Base-by-base conservation (phyloP, 169 alveolate genomes). In the Plasmodium relictum region DNA sequence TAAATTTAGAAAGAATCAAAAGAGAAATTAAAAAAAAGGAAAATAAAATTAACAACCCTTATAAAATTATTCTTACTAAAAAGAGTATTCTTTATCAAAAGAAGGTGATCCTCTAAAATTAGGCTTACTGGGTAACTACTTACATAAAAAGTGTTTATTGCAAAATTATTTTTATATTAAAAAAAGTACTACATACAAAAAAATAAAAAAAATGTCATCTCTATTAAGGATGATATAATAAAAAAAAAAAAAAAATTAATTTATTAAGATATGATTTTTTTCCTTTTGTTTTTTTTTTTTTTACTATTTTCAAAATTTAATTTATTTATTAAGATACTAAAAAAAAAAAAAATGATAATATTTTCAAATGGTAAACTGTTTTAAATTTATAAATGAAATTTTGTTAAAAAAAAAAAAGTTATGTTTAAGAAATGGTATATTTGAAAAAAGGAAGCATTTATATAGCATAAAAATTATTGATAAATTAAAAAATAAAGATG, bases 391-490 rank as follows among this genome's bases (percentile, higher is more conserved):
- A 9, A 72, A 72, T 37, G 69, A 18, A 72, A 24, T 24, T 22
- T 10, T 66, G 56, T 4, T 66, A 52, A 56, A 12, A 37, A 80
- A 78, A n/a, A 66, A 24, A 18, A 62, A 54, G 14, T 22, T 20
- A 7, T 37, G 69, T 39, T 16, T 18, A 65, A 66, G 10, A 8
- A 63, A 41, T 39, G 10, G 73, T 59, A 14, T 37, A 26, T 14
- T 70, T 69, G 37, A 24, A n/a, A 78, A 78, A 10, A 58, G 69
- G 24, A 50, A 42, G n/a, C 18, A 22, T 52, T 54, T 54, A 0
- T 78, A 63, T 71, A 80, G 90, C 63, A 80, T 80, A 68, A 80
- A 45, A 52, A 80, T 80, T 37, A 12, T 80, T 68, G 65, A 80
- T 45, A 59, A 4, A 31, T 52, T n/a, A 54, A 59, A 14, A 20